Base-by-base conservation (phyloP, 176 grass and related monocot genomes). In the Tillandsia fasciculata region DNA sequence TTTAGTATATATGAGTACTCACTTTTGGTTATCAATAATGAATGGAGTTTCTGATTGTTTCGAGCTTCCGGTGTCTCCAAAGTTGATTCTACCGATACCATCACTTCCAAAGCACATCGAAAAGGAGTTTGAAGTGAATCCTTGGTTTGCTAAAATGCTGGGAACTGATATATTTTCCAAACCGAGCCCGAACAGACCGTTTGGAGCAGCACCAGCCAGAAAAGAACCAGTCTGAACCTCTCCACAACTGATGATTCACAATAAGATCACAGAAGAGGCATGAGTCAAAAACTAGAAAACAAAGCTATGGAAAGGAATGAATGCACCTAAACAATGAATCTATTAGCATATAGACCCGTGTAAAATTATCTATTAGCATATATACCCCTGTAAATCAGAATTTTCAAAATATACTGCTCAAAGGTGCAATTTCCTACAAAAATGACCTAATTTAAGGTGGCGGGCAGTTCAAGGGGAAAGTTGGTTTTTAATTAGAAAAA, bases 171-270 rank as follows among this genome's bases (percentile, higher is more conserved):
- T 67, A 12, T 75, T 90, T 50, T 75, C 87, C 82, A 93, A 83
- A 24, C 90, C 87, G 57, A 99, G 90, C 5, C 95, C 95, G 74
- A 99, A 86, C 26, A 99, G 67, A 48, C 95, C 95, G 7, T 99
- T 90, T 12, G 87, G 90, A 2, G 95, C 87, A 48, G 75, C 95
- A 24, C 66, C 78, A 70, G 78, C 72, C 22, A 99, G 72, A 76
- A 99, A 94, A 0, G 87, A 80, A 26, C 95, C 95, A 23, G 87
- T 94, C 77, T 99, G 95, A 5, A 65, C 26, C 66, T 74, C 64
- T 76, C 90, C 95, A 72, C 95, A 99, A n/a, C 95, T 94, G 76
- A 90, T 83, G 42, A 64, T 71, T 52, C 29, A 59, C 26, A 72
- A 13, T 51, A 74, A 71, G 56, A 10, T 23, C 17, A 61, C 56